Base-by-base conservation (phyloP, 2,329 filamentous ascomycete species). In the Alternaria atra region DNA sequence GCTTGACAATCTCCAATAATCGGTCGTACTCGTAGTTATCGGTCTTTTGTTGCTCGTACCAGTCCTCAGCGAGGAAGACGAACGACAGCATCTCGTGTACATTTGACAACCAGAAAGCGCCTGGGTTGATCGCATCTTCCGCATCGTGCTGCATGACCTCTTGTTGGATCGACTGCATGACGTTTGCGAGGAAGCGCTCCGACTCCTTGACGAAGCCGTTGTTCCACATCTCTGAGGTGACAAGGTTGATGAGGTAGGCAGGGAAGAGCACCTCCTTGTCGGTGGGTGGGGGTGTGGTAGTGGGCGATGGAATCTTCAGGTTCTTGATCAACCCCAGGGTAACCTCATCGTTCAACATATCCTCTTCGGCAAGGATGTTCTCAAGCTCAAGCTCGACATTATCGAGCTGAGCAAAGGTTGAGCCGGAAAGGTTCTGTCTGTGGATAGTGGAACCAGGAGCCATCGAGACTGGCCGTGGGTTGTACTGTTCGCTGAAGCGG, bases 181-280 rank as follows among this genome's bases (percentile, higher is more conserved):
- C 95, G 74, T 98, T 99, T 75, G 95, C 95, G 65, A 99, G 86
- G 87, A 99, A 99, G 56, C 94, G 91, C 82, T 99, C 95, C 4
- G 95, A 98, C 81, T 99, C 95, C 84, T 99, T 99, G 72, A 99
- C 95, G 77, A 97, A 99, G 47, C 95, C 95, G 73, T 99, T 99
- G 84, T 99, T 99, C 95, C 95, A 99, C 95, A 99, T 99, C 83
- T 99, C 95, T 15, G 94, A 98, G 12, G 95, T 99, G 66, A 99
- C 95, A 63, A 99, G 86, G 80, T 99, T 99, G 84, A 99, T 99
- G 72, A 99, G 89, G 80, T 98, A 99, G 9, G 95, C 94, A 34
- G 95, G 95, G 90, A 99, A 99, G 53, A 99, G 86, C 23, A 99
- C 94, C 80, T 99, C 95, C 84, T 99, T 99, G 82, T 99, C 95